Percentiles rank a stretch among this genome's conserved stretches.
These are phyloP conservation scores for Trichoderma brevicompactum DNA, from an alignment of 2,329 filamentous ascomycete genomes.

Conservation along the genomic window DNA sequence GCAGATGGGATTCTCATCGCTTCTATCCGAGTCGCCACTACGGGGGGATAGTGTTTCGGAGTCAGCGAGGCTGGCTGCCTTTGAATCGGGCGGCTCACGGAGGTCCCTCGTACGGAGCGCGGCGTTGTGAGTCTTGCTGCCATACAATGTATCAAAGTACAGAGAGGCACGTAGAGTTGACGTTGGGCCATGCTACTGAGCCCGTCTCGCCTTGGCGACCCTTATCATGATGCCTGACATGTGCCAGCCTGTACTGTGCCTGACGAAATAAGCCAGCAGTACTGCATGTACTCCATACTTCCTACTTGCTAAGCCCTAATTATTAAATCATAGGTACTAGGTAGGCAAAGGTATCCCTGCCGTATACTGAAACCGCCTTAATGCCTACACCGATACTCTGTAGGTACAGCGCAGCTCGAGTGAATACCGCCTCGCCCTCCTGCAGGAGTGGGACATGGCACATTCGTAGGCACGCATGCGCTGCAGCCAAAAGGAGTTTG, in stretches of 20 bases:
- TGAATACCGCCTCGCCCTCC: slow-evolving; percentile 23
- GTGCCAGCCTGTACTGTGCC: background rate
- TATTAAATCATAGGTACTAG: background rate
- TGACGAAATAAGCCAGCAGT: background rate
- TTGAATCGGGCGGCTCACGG: background rate
- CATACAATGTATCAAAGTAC: no score
- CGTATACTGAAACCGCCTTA: background rate
- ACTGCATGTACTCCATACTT: no score
- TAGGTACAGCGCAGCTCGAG: background rate
- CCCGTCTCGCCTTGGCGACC: background rate
- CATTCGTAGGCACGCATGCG: background rate
- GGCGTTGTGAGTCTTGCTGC: no score
- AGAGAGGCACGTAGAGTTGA: no score
- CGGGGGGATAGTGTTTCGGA: slow-evolving; percentile 13
- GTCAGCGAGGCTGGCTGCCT: slow-evolving; percentile 19
- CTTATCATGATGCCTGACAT: slow-evolving; percentile 26
- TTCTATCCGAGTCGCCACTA: slow-evolving; percentile 23
- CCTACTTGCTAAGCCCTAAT: background rate
- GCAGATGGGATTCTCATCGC: slow-evolving; percentile 17
- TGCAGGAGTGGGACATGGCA: slow-evolving; percentile 11
- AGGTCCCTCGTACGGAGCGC: background rate
- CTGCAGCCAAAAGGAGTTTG: slow-evolving; percentile 11
- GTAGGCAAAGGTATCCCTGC: background rate
- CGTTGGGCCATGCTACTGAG: background rate
- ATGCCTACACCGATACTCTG: slow-evolving; percentile 18